Conservation (phyloP, 1,284 basidiomycete genomes). For the Trametes sp. region DNA sequence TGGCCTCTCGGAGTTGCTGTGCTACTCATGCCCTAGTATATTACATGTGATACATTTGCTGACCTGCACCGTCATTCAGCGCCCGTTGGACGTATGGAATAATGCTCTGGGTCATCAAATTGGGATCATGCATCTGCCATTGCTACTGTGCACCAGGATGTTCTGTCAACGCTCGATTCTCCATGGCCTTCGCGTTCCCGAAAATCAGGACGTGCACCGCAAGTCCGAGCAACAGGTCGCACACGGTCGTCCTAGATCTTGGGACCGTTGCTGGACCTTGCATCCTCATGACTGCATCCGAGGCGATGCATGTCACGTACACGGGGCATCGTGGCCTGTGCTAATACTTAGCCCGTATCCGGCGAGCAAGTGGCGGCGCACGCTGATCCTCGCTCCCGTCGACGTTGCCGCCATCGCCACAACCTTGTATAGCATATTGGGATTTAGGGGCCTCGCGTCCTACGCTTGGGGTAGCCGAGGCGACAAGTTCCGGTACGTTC, state of each 20-base stretch:
- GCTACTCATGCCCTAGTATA: too few relatives aligned
- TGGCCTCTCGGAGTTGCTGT: too few relatives aligned
- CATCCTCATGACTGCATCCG: not conserved
- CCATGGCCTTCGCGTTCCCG: not conserved
- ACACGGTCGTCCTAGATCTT: not conserved
- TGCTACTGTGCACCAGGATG: not conserved
- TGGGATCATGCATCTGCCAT: not conserved
- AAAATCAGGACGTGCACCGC: slow-evolving; percentile 1
- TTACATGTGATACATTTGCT: too few relatives aligned
- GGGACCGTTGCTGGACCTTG: not conserved
- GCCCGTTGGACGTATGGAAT: not conserved
- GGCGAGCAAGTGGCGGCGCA: not conserved
- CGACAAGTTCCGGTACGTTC: not conserved
- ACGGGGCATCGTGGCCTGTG: not conserved
- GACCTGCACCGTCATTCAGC: too few relatives aligned
- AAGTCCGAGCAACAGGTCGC: not conserved
- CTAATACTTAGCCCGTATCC: not conserved
- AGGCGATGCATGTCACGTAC: slow-evolving; percentile 4
- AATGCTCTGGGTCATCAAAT: not conserved
- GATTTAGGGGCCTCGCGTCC: not conserved
- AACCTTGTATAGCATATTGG: slow-evolving; percentile 4
- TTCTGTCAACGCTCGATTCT: not conserved
- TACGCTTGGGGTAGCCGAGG: not conserved
- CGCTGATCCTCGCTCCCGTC: slow-evolving; percentile 1
- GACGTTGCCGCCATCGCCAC: not conserved